Base-by-base conservation (phyloP, 768 basidiomycete species). In the Gymnopilus junonius region DNA sequence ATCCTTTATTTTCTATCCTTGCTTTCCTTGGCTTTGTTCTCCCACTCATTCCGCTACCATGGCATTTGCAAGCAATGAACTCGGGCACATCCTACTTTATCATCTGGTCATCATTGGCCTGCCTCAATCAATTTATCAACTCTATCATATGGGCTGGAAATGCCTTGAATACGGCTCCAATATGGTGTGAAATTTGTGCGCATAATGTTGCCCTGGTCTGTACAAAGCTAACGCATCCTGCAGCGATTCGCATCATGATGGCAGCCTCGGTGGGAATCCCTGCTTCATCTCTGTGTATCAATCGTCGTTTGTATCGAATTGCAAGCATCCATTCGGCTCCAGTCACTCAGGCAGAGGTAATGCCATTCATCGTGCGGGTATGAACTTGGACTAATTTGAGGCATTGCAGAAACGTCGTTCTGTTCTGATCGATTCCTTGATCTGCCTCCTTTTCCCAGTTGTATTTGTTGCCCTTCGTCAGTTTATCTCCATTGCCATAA, bases 11-110 rank as follows among this genome's bases (percentile, higher is more conserved):
- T 67, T 71, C 78, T 4, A 45, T 71, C 7, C 72, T 72, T 46
- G 60, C 80, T 20, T 80, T 83, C 58, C 62, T 82, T 8, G 73
- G 77, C n/a, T 76, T 82, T 56, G 8, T 85, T n/a, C 67, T 83
- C 1, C 76, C 76, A 7, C 67, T 81, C 51, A 73, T 85, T 1
- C 84, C 86, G 5, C 69, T 83, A 4, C 80, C 82, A 7, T 83
- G 80, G 77, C 86, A 88, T 64, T 69, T 73, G 3, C 70, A 70
- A 72, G 79, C 81, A n/a, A n/a, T 82, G 81, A 88, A 90, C 65
- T 74, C 82, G 7, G 88, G 85, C 4, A 86, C 87, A 7, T 82
- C 86, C 56, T 64, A 82, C 27, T 85, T 81, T 71, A 88, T 90
- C 72, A 51, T 77, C 12, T 91, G 89, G 87, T 75, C 77, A 0